These are phyloP conservation scores for Rhynchosporium secalis DNA, from an alignment of 2,329 filamentous ascomycete genomes.

Conservation along the genomic window DNA sequence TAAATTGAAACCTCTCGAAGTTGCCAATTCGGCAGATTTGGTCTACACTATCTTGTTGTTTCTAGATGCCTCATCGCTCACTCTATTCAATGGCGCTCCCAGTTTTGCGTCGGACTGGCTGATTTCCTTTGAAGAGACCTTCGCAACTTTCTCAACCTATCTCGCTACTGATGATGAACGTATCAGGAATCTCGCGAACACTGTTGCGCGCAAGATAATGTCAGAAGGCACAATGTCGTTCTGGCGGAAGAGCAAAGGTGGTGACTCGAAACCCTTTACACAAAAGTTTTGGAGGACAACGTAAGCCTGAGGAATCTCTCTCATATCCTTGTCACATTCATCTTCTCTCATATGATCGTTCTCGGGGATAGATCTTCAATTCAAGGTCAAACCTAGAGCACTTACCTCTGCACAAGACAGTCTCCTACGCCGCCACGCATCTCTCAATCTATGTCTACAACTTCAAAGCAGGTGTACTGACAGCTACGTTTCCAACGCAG, in stretches of 20 bases:
- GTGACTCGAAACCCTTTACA: constrained; percentile 30
- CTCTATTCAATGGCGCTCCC: constrained; percentile 48
- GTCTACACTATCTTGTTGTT: constrained; percentile 58
- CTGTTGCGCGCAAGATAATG: constrained; percentile 37
- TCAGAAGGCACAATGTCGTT: constrained; percentile 30
- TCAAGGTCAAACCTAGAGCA: neutral
- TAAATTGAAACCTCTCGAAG: constrained; percentile 45
- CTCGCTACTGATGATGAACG: constrained; percentile 39
- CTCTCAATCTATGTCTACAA: neutral
- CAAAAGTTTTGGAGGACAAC: constrained; percentile 41
- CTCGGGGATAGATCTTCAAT: neutral
- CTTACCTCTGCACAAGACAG: neutral
- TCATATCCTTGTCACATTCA: constrained; percentile 4
- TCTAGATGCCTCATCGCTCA: constrained; percentile 54
- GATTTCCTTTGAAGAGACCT: constrained; percentile 38
- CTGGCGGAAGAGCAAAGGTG: constrained; percentile 30
- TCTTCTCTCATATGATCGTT: neutral
- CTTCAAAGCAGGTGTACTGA: neutral
- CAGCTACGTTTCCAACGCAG: constrained; percentile 22
- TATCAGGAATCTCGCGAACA: constrained; percentile 36
- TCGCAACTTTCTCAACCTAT: constrained; percentile 36
- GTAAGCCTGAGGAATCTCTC: constrained; percentile 29
- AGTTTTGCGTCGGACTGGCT: constrained; percentile 41
- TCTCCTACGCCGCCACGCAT: neutral
- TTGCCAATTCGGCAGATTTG: constrained; percentile 45